Percentiles rank a stretch among this genome's conserved stretches.
Conservation (phyloP, 768 basidiomycete species). For the Boletus sp. region DNA sequence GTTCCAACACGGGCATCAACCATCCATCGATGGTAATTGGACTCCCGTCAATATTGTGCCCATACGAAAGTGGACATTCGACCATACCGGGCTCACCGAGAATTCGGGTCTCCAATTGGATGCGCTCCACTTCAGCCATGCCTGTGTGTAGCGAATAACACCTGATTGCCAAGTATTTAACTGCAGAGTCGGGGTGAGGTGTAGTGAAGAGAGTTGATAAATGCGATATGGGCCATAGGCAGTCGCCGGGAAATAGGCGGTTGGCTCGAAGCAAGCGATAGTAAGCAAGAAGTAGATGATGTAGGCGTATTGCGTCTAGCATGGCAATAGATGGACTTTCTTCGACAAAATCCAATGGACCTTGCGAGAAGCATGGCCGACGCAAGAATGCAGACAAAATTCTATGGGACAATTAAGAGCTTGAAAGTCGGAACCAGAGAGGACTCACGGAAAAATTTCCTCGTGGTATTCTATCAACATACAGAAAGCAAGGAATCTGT, state of each 20-base stretch:
- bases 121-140: conserved; percentile 76
- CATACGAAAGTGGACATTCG: conserved; percentile 66
- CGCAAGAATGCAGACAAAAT: conserved; percentile 53
- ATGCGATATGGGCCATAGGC: conserved; percentile 56
- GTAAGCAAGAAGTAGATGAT: conserved; percentile 72
- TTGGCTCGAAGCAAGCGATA: conserved; percentile 79
- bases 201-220: conserved; percentile 45
- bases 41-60: conserved; percentile 46
- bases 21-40: conserved; percentile 65
- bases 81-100: conserved; percentile 58
- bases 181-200: conserved; percentile 60
- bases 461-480: conserved; percentile 65
- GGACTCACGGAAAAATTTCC: conserved; percentile 68
- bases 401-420: conserved; percentile 33
- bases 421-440: conserved; percentile 2
- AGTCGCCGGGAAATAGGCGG: conserved; percentile 57
- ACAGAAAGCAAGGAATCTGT: conserved; percentile 58
- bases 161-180: conserved; percentile 68
- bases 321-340: conserved; percentile 26
- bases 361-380: conserved; percentile 42
- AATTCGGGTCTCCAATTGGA: conserved; percentile 57
- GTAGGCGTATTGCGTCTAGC: conserved; percentile 50
- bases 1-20: conserved; percentile 75
- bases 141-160: conserved; percentile 76
- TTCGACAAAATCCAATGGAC: conserved; percentile 54